phyloP scores from a whole-genome alignment of 352 stramenopile species.

The Pythium myriotylum region DNA sequence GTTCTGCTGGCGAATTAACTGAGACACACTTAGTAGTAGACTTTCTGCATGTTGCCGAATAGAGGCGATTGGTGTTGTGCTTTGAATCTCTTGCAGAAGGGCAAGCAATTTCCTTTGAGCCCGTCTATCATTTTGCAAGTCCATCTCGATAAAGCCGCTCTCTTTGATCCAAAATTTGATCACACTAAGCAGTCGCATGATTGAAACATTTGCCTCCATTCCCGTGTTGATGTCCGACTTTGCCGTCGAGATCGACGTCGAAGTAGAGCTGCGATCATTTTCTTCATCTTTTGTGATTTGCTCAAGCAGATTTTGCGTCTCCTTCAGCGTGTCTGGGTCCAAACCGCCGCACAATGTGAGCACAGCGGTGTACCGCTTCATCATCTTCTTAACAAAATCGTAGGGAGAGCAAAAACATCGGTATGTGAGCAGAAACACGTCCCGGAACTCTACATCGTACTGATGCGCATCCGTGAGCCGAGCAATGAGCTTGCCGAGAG shows the following conservation, averaged over 20 bases:
- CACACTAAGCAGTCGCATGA: conserved; percentile 86
- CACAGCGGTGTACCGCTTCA: conserved; percentile 84
- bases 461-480: conserved; percentile 84
- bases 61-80: conserved; percentile 70
- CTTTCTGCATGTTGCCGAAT: conserved; percentile 78
- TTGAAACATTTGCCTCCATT: conserved; percentile 83
- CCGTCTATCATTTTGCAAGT: conserved; percentile 64
- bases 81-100: conserved; percentile 78
- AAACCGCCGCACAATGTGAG: conserved; percentile 55
- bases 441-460: conserved; percentile 86
- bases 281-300: conserved; percentile 73
- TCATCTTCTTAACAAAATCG: conserved; percentile 88
- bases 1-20: conserved; percentile 63
- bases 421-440: conserved; percentile 85
- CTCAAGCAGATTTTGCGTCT: conserved; percentile 66
- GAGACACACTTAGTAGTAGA: conserved; percentile 60
- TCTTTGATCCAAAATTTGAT: conserved; percentile 91
- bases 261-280: conserved; percentile 53
- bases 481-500: conserved; percentile 80
- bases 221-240: conserved; percentile 78
- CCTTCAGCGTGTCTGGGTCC: conserved; percentile 50
- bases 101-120: conserved; percentile 76
- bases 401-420: conserved; percentile 81
- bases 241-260: conserved; percentile 68
- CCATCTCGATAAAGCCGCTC: conserved; percentile 80